Conservation (phyloP, 2,329 filamentous ascomycete species). For the Teratosphaeria viscida region DNA sequence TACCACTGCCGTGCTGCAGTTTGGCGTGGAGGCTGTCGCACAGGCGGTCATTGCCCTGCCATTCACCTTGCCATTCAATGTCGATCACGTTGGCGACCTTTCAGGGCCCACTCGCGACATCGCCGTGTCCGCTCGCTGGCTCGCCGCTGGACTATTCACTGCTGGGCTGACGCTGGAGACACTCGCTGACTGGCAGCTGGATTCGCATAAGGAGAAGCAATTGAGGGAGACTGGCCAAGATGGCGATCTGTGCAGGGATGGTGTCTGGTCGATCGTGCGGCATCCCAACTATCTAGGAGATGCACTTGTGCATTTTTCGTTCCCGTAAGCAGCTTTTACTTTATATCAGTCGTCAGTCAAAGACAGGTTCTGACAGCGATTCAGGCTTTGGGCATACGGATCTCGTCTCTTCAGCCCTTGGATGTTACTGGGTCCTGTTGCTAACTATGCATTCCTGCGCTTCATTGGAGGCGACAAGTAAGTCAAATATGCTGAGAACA, state of each 20-base stretch:
- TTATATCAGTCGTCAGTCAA: background rate
- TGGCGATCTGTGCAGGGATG: background rate
- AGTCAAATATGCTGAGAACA: background rate
- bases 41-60: background rate
- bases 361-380: background rate
- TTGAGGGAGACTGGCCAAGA: background rate
- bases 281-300: background rate
- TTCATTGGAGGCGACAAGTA: background rate
- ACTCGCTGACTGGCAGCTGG: background rate
- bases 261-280: background rate
- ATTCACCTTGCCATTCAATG: background rate
- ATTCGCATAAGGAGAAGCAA: background rate
- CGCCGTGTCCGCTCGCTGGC: background rate
- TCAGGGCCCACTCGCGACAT: background rate
- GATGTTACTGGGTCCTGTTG: background rate
- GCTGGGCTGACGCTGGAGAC: background rate
- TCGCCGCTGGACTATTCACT: background rate
- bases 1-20: background rate
- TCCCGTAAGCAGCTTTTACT: background rate
- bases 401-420: background rate
- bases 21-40: background rate
- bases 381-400: background rate
- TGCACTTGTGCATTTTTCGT: background rate
- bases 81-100: background rate
- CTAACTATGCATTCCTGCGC: background rate